Conservation (phyloP, 2,329 filamentous ascomycete genomes). For the Fusarium armeniacum region DNA sequence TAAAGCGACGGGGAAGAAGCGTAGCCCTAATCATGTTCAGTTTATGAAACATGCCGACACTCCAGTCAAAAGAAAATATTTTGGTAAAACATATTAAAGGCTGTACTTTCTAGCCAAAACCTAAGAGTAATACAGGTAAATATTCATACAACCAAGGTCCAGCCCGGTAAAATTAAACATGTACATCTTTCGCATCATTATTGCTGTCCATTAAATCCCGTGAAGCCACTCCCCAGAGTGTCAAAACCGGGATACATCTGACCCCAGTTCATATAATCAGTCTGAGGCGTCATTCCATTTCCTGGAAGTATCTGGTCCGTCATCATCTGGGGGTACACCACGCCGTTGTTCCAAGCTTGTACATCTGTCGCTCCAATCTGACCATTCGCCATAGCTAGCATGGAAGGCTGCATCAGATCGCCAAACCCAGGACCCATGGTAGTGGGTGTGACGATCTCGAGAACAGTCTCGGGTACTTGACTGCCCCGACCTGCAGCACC, state of each 20-base stretch:
- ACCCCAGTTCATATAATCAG: constrained; percentile 46
- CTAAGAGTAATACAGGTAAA: constrained; percentile 26
- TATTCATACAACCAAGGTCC: constrained; percentile 38
- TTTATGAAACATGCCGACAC: too few species aligned
- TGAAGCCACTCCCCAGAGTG: constrained; percentile 41
- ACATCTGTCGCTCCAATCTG: constrained; percentile 41
- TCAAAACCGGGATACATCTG: constrained; percentile 50
- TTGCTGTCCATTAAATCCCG: constrained; percentile 47
- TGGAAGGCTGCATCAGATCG: constrained; percentile 42
- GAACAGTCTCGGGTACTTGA: constrained; percentile 44
- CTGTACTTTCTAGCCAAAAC: neutral
- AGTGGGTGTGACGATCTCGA: constrained; percentile 37
- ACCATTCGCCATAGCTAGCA: constrained; percentile 15
- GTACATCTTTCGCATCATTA: constrained; percentile 4
- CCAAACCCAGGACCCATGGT: constrained; percentile 38
- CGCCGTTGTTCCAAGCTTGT: constrained; percentile 51
- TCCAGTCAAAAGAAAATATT: too few species aligned
- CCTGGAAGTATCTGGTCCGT: constrained; percentile 45
- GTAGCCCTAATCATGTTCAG: too few species aligned
- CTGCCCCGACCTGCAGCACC: constrained; percentile 42
- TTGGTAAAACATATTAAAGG: neutral
- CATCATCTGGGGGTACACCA: constrained; percentile 47
- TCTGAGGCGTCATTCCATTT: constrained; percentile 46
- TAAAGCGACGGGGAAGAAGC: too few species aligned
- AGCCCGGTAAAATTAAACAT: constrained; percentile 20